phyloP scores from a whole-genome alignment of 768 basidiomycete species.

The Boletus bicolor region DNA sequence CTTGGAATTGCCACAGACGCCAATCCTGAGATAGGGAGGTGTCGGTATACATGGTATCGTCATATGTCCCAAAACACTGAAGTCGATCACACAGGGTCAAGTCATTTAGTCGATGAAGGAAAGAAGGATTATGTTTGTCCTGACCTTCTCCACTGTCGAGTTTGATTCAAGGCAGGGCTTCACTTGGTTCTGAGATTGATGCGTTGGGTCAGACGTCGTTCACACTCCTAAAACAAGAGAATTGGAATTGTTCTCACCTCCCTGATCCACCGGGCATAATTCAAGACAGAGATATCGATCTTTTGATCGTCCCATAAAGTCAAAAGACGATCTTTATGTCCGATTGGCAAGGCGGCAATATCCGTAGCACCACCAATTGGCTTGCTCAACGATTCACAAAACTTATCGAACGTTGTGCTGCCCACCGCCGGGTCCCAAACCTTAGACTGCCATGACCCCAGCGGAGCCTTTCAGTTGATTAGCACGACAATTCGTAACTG shows the following conservation, averaged over 20 bases:
- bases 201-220: neutral
- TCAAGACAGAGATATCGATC: conserved; percentile 59
- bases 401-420: conserved; percentile 61
- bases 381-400: conserved; percentile 57
- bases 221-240: neutral
- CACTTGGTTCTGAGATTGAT: conserved; percentile 45
- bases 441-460: conserved; percentile 77
- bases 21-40: conserved; percentile 68
- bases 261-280: conserved; percentile 77
- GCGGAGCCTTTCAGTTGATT: conserved; percentile 43
- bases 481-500: conserved; percentile 17
- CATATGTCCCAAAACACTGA: conserved; percentile 84
- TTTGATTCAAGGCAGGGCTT: conserved; percentile 50
- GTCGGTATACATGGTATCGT: conserved; percentile 62
- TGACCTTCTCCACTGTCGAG: conserved; percentile 48
- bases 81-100: neutral
- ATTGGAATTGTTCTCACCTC: conserved; percentile 39
- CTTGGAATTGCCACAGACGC: conserved; percentile 89
- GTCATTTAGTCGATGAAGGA: neutral
- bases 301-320: conserved; percentile 43
- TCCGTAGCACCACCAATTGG: conserved; percentile 35
- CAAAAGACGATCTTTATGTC: conserved; percentile 47
- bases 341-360: conserved; percentile 43
- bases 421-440: conserved; percentile 81
- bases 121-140: conserved; percentile 5